Evolutionary conservation across 2,329 filamentous ascomycete species (phyloP), one percentile per base, ranked within the genome.

Genomic region (Stachybotrys elegans): DNA sequence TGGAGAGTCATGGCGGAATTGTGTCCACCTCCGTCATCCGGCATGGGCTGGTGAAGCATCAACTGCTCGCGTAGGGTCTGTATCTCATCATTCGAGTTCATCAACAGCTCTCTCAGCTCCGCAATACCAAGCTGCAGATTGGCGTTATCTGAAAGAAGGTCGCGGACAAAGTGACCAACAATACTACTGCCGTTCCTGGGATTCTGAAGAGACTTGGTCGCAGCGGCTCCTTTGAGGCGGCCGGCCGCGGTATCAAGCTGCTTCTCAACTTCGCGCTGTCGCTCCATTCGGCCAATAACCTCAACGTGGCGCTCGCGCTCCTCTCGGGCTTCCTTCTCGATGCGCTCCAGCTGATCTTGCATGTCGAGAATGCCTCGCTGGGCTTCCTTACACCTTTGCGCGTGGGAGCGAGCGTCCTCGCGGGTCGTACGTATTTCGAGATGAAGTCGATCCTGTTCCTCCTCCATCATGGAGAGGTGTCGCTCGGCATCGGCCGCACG

Each of bases 101-200:
- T 78, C 19, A 98, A 75, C 81, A 98, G 84, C 60, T 95, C 91
- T 16, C 91, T 79, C 39, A 98, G 70, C 68, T 98, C 93, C 42
- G 91, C 81, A 47, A 97, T 94, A 14, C 90, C 90, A 50, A 93
- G 77, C 62, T 98, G 93, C 36, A 98, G 71, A 54, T 89, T 95
- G 9, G 91, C 89, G 59, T 98, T 98, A 63, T 98, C 93, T 57
- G 95, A 85, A 16, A 98, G 72, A 44, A 98, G 87, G 61, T 97
- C 93, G 53, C 91, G 89, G 44, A 98, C 93, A 55, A 98, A 97
- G 59, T 94, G 88, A 17, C 88, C 91, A n/a, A 97, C 88, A 29
- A 95, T 88, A 46, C 73, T 83, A 48, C 74, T 81, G 9, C 79
- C 75, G 44, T 70, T 71, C 52, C 78, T 78, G 22, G 78, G 74